Evolutionary conservation across 768 basidiomycete genomes (phyloP), one percentile per base, ranked within the genome.

Genomic region (Hebeloma cylindrosporum): DNA sequence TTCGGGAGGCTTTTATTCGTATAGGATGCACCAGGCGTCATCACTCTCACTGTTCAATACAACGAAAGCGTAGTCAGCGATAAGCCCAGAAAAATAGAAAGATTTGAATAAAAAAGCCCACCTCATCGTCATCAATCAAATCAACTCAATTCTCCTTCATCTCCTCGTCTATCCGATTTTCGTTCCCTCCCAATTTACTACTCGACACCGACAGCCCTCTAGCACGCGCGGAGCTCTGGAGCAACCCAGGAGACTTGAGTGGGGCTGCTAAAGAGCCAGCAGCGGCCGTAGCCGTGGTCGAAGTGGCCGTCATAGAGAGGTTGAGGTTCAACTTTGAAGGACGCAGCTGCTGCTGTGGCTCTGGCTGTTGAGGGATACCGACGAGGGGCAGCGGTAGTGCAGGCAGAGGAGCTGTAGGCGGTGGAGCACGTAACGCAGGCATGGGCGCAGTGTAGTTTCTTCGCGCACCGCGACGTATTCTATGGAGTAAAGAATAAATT

Each of bases 351-450:
- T 28, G 36, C n/a, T 43, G 44, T 31, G 5, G 25, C 16, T 10
- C 14, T 32, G 17, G 11, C 35, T 7, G 44, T 30, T n/a, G 23
- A 26, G 8, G 22, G 34, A 33, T 6, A 35, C 20, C 13, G 30
- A 31, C 9, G 45, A 20, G 22, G 32, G 3, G 44, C 23, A 35
- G 48, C 18, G 56, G 49, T 4, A 70, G 40, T 4, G 66, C 69
- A 4, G 72, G 73, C 6, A 73, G 67, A 9, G 72, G 71, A 6
- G 62, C 59, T 4, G 62, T 71, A 0, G 71, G 71, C 0, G 73
- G 71, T 0, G 72, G 71, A 3, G 63, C 63, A 4, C 60, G 60
- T 6, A 61, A 58, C 4, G 64, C 64, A n/a, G 65, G 66, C 16
- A 65, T 59, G 7, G 63, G 60, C 3, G 60, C 59, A 7, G 65